Conservation (phyloP, 768 basidiomycete genomes). For the Hygrophorus russula region DNA sequence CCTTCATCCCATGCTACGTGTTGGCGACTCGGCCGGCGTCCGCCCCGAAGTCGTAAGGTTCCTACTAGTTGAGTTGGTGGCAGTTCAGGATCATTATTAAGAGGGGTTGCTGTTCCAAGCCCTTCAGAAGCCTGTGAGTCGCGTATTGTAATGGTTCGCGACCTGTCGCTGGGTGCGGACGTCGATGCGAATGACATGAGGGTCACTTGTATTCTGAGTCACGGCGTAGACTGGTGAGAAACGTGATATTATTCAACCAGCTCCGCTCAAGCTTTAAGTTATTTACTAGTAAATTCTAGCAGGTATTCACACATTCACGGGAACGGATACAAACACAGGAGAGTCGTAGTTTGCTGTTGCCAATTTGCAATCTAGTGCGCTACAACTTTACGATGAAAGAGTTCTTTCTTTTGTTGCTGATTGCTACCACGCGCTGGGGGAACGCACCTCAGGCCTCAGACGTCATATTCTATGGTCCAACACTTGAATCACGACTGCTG, state of each 20-base stretch:
- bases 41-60: slow-evolving; percentile 51
- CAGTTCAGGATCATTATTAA: slow-evolving; percentile 7
- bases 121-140: slow-evolving; percentile 20
- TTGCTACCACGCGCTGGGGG: too few relatives aligned
- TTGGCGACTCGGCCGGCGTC: slow-evolving; percentile 29
- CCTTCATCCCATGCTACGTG: slow-evolving; percentile 77
- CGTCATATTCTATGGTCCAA: too few relatives aligned
- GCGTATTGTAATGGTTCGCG: slow-evolving; percentile 41
- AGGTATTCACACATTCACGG: slow-evolving; percentile 92
- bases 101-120: slow-evolving; percentile 7
- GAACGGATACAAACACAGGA: slow-evolving; percentile 96
- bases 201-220: slow-evolving; percentile 96
- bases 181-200: slow-evolving; percentile 35
- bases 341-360: slow-evolving; percentile 97
- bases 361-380: slow-evolving; percentile 25
- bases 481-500: too few relatives aligned
- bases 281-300: not conserved
- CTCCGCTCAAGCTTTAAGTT: not conserved
- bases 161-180: slow-evolving; percentile 37
- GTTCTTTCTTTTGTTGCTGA: too few relatives aligned
- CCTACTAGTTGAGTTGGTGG: slow-evolving; percentile 23
- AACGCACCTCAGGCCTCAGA: too few relatives aligned
- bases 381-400: too few relatives aligned
- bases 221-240: slow-evolving; percentile 89
- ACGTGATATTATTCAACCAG: slow-evolving; percentile 78